Base-by-base conservation (phyloP, 1,284 basidiomycete species). In the Ustilago shanxiensis region DNA sequence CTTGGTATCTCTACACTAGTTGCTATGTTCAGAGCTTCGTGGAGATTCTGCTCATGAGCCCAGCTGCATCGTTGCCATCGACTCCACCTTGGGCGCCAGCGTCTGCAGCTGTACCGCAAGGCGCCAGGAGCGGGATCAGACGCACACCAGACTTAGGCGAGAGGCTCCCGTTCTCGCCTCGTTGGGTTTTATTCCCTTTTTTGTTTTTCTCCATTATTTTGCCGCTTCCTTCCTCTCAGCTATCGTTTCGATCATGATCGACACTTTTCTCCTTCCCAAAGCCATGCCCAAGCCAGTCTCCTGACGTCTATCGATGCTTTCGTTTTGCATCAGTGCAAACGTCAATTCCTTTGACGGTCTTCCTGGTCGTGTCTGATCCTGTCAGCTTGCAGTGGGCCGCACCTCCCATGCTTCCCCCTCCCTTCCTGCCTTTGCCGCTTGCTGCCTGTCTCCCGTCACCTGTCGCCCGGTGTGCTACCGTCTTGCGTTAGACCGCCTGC, bases 221-320 rank as follows among this genome's bases (percentile, higher is more conserved):
- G 47, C 47, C 47, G 24, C 47, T 28, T 49, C 39, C 35, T 22
- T 29, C 58, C 29, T 44, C 39, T 22, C 16, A 22, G 37, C 16
- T 11, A 22, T 31, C 37, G 16, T 24, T 26, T 24, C 44, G 41
- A 8, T 22, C 10, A 7, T 52, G 51, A 31, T 52, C 31, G 33
- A 33, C 31, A 20, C 29, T 47, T 53, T 31, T 28, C 52, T 56
- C 56, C 45, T 44, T 54, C 13, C 26, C n/a, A 4, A 64, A 53
- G 39, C 33, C 64, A 60, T 64, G 60, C 51, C 60, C 60, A 64
- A 50, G 56, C 64, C 64, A 64, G 52, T 60, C 63, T 56, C 69
- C 69, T 72, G 41, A 64, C 69, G 59, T 66, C 50, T 24, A 28
- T 65, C 67, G 63, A 66, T 66, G 55, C 64, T 59, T 59, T 29